Evolutionary conservation across 2,329 filamentous ascomycete genomes (phyloP).

Genomic region (Fusarium temperatum): DNA sequence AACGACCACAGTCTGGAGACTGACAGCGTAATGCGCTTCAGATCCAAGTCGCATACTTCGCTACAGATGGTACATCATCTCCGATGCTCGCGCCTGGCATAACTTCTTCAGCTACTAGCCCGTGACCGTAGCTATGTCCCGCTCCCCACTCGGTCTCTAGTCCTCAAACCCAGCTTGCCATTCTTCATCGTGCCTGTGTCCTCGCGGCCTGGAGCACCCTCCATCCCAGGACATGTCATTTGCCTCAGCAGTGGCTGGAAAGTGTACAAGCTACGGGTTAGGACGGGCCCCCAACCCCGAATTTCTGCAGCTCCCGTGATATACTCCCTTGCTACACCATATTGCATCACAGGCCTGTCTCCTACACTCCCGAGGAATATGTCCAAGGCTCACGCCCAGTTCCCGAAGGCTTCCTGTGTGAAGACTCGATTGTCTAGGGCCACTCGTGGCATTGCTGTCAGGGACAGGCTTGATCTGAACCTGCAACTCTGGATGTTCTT

Average conservation of each 20-base stretch:
- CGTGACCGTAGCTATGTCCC: accelerated
- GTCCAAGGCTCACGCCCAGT: background rate
- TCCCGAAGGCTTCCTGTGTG: background rate
- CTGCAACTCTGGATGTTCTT: background rate
- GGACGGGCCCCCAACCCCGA: background rate
- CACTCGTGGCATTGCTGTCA: background rate
- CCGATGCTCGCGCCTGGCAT: too few relatives aligned
- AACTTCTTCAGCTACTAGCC: background rate
- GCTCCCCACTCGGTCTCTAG: background rate
- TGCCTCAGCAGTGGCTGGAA: background rate
- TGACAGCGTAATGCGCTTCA: background rate
- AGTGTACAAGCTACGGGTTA: background rate
- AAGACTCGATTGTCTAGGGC: background rate
- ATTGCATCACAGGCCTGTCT: background rate
- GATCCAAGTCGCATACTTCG: background rate
- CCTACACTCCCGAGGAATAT: accelerated
- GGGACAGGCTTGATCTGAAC: background rate
- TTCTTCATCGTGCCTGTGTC: background rate
- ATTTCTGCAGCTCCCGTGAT: background rate
- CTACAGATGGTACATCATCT: background rate
- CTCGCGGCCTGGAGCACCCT: background rate
- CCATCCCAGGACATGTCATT: too few relatives aligned
- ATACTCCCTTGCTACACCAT: too few relatives aligned
- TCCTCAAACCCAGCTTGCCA: too few relatives aligned
- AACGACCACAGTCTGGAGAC: background rate